Evolutionary conservation across 768 basidiomycete species (phyloP).

Genomic region (Rhizopogon sp.): DNA sequence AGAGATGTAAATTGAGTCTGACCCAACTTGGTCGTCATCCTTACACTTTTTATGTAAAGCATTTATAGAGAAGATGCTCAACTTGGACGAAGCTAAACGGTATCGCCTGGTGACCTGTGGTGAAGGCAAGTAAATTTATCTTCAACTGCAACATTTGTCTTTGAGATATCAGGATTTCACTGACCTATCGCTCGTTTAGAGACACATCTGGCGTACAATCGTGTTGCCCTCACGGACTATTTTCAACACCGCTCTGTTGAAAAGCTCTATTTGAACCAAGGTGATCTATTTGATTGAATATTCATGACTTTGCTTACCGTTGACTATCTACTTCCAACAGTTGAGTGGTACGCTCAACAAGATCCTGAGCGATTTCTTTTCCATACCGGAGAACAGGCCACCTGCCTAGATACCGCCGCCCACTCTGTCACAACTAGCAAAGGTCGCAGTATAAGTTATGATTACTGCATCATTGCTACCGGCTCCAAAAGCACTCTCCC

Average conservation of each 20-base stretch:
- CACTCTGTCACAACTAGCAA: constrained; percentile 45
- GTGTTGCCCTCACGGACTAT: constrained; percentile 49
- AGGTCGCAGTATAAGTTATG: constrained; percentile 43
- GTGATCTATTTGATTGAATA: constrained; percentile 10
- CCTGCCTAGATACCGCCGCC: constrained; percentile 30
- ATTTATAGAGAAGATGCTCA: constrained; percentile 66
- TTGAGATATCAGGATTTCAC: constrained; percentile 13
- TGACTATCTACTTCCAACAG: constrained; percentile 19
- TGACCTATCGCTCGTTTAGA: constrained; percentile 20
- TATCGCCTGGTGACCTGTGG: constrained; percentile 59
- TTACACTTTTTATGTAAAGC: constrained; percentile 26
- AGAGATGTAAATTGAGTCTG: neutral
- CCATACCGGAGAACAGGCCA: constrained; percentile 44
- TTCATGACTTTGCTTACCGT: neutral
- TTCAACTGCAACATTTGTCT: constrained; percentile 15
- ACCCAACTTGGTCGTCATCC: neutral
- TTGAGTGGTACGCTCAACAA: constrained; percentile 57
- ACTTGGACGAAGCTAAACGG: constrained; percentile 41
- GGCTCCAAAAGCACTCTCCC: constrained; percentile 65
- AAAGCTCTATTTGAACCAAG: constrained; percentile 54
- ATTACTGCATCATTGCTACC: constrained; percentile 63
- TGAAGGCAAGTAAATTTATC: constrained; percentile 35
- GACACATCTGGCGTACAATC: constrained; percentile 48
- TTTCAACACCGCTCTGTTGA: constrained; percentile 56
- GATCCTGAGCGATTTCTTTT: constrained; percentile 51